These are phyloP conservation scores for Hydrangea macrophylla DNA, from an alignment of 148 eudicot genomes.

Conservation along the genomic window DNA sequence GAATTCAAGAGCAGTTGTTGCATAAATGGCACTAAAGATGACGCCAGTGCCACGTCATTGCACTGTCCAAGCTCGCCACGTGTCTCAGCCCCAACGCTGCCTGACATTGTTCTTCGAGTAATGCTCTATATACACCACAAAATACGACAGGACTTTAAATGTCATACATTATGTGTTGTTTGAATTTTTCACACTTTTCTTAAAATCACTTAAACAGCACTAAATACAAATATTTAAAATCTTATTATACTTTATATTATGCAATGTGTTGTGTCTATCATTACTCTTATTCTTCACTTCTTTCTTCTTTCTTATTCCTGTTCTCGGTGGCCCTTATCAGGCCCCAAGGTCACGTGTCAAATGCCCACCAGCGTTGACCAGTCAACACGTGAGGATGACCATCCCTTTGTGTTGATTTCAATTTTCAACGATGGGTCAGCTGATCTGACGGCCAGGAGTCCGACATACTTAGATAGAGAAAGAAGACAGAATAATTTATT, in stretches of 20 bases:
- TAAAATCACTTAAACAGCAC: too few relatives aligned
- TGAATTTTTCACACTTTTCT: too few relatives aligned
- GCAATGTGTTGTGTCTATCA: too few relatives aligned
- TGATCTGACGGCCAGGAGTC: conserved; percentile 10
- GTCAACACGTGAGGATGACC: background rate
- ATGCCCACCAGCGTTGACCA: background rate
- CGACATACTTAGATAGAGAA: background rate
- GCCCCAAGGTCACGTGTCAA: background rate
- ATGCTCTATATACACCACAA: too few relatives aligned
- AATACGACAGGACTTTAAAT: too few relatives aligned
- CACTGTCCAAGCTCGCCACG: conserved; percentile 9
- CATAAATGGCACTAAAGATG: background rate
- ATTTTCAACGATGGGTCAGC: background rate
- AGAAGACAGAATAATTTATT: too few relatives aligned
- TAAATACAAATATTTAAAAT: too few relatives aligned
- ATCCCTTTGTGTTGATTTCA: background rate
- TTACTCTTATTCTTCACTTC: too few relatives aligned
- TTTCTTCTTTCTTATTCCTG: conserved; percentile 16
- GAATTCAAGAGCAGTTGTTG: background rate
- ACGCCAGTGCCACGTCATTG: conserved; percentile 1
- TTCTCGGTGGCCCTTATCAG: background rate
- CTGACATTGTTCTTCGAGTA: too few relatives aligned
- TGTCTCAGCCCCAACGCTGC: conserved; percentile 20
- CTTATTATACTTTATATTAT: too few relatives aligned
- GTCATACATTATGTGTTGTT: too few relatives aligned